Base-by-base conservation (phyloP, 179 eudicot species). In the Drosera spatulata region DNA sequence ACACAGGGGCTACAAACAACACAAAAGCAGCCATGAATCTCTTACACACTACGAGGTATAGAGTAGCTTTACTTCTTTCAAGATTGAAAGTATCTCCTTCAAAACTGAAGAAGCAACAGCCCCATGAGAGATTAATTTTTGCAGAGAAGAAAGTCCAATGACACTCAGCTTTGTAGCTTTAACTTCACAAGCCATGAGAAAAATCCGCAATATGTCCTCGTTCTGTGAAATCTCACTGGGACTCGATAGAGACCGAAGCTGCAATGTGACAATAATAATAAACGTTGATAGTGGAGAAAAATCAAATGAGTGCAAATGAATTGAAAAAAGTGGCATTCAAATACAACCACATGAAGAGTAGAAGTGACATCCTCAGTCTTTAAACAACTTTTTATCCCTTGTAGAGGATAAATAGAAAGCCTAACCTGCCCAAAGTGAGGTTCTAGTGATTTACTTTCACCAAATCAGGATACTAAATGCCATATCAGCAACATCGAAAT, bases 131-230 rank as follows among this genome's bases (percentile, higher is more conserved):
- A 94, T 86, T 60, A 94, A 85, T 80, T 94, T 94, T 75, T 94
- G 99, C 71, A 94, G 72, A 74, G 91, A 94, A 42, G 99, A 89
- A 67, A 94, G 87, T 44, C 91, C 99, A 65, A 94, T 85, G 42
- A 87, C 99, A 67, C 99, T 94, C 66, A 94, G 55, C 82, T 86
- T 94, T 63, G 83, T 91, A 49, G 78, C 77, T 77, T 70, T 85
- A 60, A 82, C 88, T 60, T 90, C 97, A 79, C 99, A 94, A 50
- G 99, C 99, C 97, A 90, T 85, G 70, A 94, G 74, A 79, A 94
- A 94, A 64, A 94, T 90, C 66, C 86, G 84, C 63, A 90, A 68
- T 67, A 94, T 94, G 66, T 94, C 99, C 72, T 94, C 97, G 69
- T 85, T 85, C 0, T 82, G 82, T 37, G 91, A 91, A 75, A 94